Evolutionary conservation across 768 basidiomycete species (phyloP), one percentile per base, ranked within the genome.

Genomic region (Rhodosporidiobolus odoratus): DNA sequence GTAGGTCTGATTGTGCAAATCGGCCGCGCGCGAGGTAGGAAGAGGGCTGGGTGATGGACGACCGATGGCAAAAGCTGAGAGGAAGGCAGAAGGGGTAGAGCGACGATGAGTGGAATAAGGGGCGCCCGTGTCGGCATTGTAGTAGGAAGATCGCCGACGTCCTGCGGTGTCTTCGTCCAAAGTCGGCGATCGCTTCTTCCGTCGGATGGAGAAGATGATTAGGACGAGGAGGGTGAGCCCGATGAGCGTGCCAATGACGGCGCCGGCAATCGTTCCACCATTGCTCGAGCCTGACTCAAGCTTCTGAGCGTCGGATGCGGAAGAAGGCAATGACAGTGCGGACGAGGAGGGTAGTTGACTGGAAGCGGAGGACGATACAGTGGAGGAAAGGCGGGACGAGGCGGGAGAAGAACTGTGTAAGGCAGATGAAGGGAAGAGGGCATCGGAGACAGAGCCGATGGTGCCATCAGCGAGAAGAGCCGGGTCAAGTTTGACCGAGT

Each of bases 91-190:
- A 13, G 48, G 48, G 48, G 48, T 50, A 27, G 47, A 34, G 2
- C 53, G 48, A 0, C 48, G 57, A 4, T 21, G 32, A 3, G n/a
- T n/a, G n/a, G n/a, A n/a, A n/a, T n/a, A n/a, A n/a, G n/a, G n/a
- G n/a, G n/a, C n/a, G n/a, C 62, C 62, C 2, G 57, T 59, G 12
- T 65, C 68, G 30, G 30, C 27, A 27, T 65, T 59, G 56, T 37
- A 10, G 62, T 63, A 59, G 23, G 58, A 41, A 16, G 56, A 48
- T 37, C 30, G 27, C 21, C 63, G 8, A 0, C 34, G 41, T n/a
- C 19, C 5, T 16, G 27, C 13, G 4, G 30, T 58, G 4, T 21
- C 15, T 0, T 23, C n/a, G 53, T 9, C 25, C 13, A n/a, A n/a
- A 13, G 23, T 3, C 32, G 35, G 6, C 43, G 43, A 21, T 43